phyloP scores from a whole-genome alignment of 2,329 filamentous ascomycete genomes.

The Furcasterigmium furcatum region DNA sequence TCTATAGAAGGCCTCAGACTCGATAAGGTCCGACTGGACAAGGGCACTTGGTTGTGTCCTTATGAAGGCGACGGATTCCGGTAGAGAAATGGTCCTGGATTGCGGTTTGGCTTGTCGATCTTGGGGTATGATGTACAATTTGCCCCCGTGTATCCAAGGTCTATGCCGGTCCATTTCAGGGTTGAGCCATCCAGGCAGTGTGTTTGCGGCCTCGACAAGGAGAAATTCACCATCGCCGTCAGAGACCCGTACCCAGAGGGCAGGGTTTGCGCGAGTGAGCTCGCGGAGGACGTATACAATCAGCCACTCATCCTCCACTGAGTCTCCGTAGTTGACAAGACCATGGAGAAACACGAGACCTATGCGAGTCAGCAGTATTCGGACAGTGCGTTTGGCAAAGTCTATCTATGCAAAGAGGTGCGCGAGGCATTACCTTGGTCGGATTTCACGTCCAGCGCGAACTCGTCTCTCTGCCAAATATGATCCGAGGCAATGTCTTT shows the following conservation, averaged over 20 bases:
- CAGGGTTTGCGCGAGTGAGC: conserved; percentile 67
- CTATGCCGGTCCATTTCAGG: conserved; percentile 86
- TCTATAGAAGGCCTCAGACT: conserved; percentile 88
- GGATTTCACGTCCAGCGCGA: conserved; percentile 65
- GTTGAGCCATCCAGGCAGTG: conserved; percentile 84
- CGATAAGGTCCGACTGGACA: conserved; percentile 69
- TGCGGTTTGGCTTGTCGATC: conserved; percentile 18
- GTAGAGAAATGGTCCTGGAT: conserved; percentile 46
- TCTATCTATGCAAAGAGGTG: not conserved
- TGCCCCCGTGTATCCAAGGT: conserved; percentile 81
- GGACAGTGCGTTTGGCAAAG: too few relatives aligned
- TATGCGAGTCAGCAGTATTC: conserved; percentile 15
- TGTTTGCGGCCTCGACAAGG: conserved; percentile 87
- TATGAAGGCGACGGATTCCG: conserved; percentile 63
- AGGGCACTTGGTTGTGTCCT: conserved; percentile 52
- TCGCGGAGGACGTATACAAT: conserved; percentile 86
- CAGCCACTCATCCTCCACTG: conserved; percentile 96
- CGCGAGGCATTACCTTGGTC: conserved; percentile 49
- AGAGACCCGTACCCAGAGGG: conserved; percentile 77
- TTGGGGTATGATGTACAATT: conserved; percentile 70
- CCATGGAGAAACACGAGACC: conserved; percentile 67
- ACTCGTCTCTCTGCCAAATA: conserved; percentile 89
- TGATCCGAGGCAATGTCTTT: conserved; percentile 73
- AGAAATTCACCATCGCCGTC: conserved; percentile 96
- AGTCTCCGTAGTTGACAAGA: conserved; percentile 84